phyloP scores from a whole-genome alignment of 2,329 filamentous ascomycete species.

The Colletotrichum gloeosporioides region DNA sequence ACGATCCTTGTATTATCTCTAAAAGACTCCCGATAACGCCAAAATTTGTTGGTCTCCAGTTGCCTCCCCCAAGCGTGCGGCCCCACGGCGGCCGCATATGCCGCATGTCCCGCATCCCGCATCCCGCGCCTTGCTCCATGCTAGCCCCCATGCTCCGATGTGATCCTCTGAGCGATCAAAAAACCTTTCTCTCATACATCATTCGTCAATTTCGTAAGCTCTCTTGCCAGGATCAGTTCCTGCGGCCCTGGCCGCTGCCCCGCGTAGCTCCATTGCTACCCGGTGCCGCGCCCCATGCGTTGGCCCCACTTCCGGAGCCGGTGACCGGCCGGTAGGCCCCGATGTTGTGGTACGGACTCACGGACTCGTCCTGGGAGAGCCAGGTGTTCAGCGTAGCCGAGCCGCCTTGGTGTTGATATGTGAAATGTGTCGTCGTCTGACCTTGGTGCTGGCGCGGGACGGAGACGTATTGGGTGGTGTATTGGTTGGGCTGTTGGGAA shows the following conservation, averaged over 20 bases:
- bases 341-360: neutral
- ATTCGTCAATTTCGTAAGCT: neutral
- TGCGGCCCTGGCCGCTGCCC: neutral
- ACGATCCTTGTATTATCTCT: neutral
- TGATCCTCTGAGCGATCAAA: neutral
- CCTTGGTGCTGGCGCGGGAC: neutral
- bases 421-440: neutral
- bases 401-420: neutral
- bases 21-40: neutral
- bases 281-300: neutral
- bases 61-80: neutral
- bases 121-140: neutral
- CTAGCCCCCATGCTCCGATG: neutral
- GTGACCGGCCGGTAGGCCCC: neutral
- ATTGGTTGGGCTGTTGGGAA: neutral
- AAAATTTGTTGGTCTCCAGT: neutral
- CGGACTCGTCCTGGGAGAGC: neutral
- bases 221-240: neutral
- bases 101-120: neutral
- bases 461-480: neutral
- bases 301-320: neutral
- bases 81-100: neutral
- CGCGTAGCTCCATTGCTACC: slow-evolving; percentile 2
- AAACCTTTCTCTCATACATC: neutral
- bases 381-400: neutral